Base-by-base conservation (phyloP, 805 yeast species). In the Lipomyces sp. region DNA sequence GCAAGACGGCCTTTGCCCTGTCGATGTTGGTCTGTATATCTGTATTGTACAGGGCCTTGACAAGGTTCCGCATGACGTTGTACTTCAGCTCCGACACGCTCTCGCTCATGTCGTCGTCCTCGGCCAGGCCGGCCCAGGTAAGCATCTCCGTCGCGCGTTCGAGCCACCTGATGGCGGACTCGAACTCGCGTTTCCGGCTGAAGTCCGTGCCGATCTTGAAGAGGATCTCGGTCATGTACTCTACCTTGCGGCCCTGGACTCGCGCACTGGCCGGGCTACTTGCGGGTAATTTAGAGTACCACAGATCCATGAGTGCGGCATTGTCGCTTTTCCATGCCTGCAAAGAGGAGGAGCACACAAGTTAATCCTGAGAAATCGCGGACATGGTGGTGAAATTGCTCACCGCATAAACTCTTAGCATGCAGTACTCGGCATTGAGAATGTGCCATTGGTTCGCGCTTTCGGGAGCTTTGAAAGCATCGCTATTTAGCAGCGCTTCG, bases 251-350 rank as follows among this genome's bases (percentile, higher is more conserved):
- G 11, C 18, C 8, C 8, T 51, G 45, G 5, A 51, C 19, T 13
- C 39, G 6, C n/a, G 11, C 19, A 10, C 39, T 11, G n/a, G 21
- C 23, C 14, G 33, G 23, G 14, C 29, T 24, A 28, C 29, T 21
- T 14, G 45, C 37, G 3, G 53, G 43, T 18, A 49, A 39, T 23
- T 49, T 49, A 8, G 19, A 23, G 43, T 39, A 31, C 53, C 47
- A 38, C 2, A 45, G 40, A 16, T 45, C 46, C 61, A 45, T 49
- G 14, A 49, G 45, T 2, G 40, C 53, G 18, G 26, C 26, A 22
- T 49, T 49, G 10, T 37, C 40, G 26, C 39, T 45, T 26, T 40
- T 45, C 48, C 53, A 43, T 32, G 49, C 49, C 51, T 47, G 21
- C 14, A 24, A 13, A 14, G 28, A 6, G 6, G 7, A 14, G 16